A percentile compares a stretch with the other conserved stretches of the same genome.
These are phyloP conservation scores for Glomus cerebriforme DNA, from an alignment of 192 early-diverging fungal genomes.

Conservation along the genomic window DNA sequence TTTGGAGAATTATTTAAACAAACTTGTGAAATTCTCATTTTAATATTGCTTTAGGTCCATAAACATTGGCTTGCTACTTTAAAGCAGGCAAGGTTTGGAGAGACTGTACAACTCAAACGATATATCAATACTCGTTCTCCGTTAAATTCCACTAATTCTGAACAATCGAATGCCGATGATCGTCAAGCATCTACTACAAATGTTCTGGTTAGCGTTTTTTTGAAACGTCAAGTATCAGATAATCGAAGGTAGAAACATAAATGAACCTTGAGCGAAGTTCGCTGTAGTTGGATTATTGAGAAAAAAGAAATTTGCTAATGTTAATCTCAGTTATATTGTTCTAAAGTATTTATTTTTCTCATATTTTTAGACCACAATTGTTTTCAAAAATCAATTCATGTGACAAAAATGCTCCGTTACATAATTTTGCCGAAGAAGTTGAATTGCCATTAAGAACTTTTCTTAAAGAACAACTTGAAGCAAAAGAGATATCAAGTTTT, in stretches of 20 bases:
- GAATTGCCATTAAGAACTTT: conserved; percentile 19
- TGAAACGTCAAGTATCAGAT: conserved; percentile 8
- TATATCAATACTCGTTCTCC: neutral
- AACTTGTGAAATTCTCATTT: neutral
- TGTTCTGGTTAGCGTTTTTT: conserved; percentile 24
- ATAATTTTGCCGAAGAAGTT: conserved; percentile 10
- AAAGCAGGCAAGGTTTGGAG: conserved; percentile 5
- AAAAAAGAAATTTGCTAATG: too few relatives aligned
- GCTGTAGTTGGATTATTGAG: too few relatives aligned
- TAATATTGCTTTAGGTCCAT: conserved; percentile 37
- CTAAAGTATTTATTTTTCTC: neutral
- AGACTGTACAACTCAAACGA: conserved; percentile 4
- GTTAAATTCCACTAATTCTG: neutral
- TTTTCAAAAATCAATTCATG: neutral
- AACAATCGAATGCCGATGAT: conserved; percentile 21
- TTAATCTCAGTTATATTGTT: too few relatives aligned
- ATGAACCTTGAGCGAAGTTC: neutral
- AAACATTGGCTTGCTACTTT: conserved; percentile 47
- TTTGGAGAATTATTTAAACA: neutral
- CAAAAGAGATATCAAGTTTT: neutral
- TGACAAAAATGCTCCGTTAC: neutral
- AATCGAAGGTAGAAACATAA: conserved; percentile 1
- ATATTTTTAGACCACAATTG: conserved; percentile 17
- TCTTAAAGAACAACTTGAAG: conserved; percentile 32
- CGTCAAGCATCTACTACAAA: conserved; percentile 26